A percentile compares a stretch with the other conserved stretches of the same genome.
phyloP scores from a whole-genome alignment of 768 basidiomycete genomes.

The Kwoniella mangroviensis region DNA sequence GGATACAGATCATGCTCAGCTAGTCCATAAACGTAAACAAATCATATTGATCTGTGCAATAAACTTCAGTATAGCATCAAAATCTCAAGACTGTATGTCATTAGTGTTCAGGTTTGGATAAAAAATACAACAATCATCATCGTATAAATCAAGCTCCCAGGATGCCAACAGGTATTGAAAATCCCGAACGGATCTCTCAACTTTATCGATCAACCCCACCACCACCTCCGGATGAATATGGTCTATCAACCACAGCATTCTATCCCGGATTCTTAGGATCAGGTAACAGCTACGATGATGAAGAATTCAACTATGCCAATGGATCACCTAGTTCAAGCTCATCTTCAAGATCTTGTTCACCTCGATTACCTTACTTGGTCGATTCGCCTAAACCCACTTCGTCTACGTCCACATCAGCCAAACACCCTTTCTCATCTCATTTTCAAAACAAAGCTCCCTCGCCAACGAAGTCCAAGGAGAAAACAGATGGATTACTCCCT shows the following conservation, averaged over 20 bases:
- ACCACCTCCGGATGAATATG: not conserved
- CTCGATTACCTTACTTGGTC: slow-evolving; percentile 21
- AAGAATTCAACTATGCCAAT: slow-evolving; percentile 1
- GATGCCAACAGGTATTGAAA: not conserved
- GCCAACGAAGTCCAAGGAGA: not conserved
- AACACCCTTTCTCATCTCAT: not conserved
- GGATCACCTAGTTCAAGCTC: slow-evolving; percentile 11
- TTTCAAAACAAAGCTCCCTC: not conserved
- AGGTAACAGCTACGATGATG: not conserved
- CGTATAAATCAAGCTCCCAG: not conserved
- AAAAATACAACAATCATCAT: not conserved
- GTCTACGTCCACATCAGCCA: slow-evolving; percentile 5
- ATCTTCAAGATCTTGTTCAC: slow-evolving; percentile 11
- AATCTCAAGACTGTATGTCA: not conserved
- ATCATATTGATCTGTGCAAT: not conserved
- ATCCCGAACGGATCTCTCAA: not conserved
- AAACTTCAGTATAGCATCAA: not conserved
- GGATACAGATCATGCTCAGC: not conserved
- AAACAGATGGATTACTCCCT: not conserved
- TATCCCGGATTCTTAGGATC: slow-evolving; percentile 21
- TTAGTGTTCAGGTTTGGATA: not conserved
- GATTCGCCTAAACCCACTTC: slow-evolving; percentile 13
- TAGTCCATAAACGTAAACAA: not conserved
- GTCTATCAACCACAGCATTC: not conserved
- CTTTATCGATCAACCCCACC: slow-evolving; percentile 16